Evolutionary conservation across 225 moss, liverwort and hornwort genomes (phyloP).

Genomic region (Lunularia cruciata): DNA sequence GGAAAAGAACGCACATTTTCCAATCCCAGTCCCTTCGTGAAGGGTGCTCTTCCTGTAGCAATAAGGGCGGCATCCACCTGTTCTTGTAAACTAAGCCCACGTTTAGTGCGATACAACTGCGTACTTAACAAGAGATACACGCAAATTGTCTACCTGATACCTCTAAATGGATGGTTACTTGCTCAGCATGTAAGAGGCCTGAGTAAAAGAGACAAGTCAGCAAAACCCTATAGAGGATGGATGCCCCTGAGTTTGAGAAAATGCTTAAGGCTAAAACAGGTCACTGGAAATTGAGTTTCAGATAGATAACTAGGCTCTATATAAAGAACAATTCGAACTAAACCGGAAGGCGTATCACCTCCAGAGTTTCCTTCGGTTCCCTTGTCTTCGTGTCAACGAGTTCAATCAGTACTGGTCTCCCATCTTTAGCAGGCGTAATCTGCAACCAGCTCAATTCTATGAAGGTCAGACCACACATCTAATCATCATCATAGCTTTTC

Average conservation of each 20-base stretch:
- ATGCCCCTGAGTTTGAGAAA: no score
- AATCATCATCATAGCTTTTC: neutral
- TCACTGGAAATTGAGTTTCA: no score
- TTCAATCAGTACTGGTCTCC: conserved; percentile 90
- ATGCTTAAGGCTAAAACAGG: no score
- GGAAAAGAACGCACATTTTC: conserved; percentile 62
- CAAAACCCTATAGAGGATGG: no score
- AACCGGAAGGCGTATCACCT: conserved; percentile 42
- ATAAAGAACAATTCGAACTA: no score
- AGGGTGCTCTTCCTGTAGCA: conserved; percentile 93
- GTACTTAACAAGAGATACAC: no score
- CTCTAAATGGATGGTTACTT: no score
- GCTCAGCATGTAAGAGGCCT: no score
- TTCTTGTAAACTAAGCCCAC: no score
- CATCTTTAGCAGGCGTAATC: conserved; percentile 95
- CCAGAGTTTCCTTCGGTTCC: conserved; percentile 73
- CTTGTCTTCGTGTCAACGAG: conserved; percentile 89
- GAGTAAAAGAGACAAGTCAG: neutral
- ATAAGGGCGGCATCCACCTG: conserved; percentile 99
- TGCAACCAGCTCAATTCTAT: conserved; percentile 32
- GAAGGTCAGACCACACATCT: neutral
- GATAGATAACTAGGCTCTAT: no score
- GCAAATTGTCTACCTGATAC: no score
- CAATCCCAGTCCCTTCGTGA: conserved; percentile 92
- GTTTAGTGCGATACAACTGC: no score